phyloP scores from a whole-genome alignment of 192 early-diverging fungal genomes.

The Backusella parvicylindrica region DNA sequence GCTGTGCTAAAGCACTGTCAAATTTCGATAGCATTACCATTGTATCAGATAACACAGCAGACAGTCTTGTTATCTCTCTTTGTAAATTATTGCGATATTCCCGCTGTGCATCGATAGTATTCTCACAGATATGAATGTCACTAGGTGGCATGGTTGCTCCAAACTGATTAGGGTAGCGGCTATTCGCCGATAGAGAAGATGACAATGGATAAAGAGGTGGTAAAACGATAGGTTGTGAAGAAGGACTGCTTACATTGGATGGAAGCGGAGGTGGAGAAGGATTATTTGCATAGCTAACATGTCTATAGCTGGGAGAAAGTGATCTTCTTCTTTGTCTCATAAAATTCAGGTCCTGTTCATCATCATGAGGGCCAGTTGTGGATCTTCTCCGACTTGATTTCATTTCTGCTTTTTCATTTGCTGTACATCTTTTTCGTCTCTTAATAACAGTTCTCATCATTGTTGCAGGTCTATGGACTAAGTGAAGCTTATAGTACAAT shows the following conservation, averaged over 20 bases:
- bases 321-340: background rate
- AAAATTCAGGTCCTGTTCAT: background rate
- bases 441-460: conserved; percentile 71
- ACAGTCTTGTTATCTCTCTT: conserved; percentile 46
- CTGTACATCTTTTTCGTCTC: conserved; percentile 51
- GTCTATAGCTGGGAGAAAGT: background rate
- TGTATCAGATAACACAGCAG: conserved; percentile 41
- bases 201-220: background rate
- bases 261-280: background rate
- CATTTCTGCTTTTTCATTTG: background rate
- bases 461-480: conserved; percentile 64
- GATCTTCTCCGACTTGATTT: background rate
- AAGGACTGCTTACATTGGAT: background rate
- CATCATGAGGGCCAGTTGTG: background rate
- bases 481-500: conserved; percentile 82
- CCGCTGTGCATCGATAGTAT: background rate
- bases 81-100: conserved; percentile 15
- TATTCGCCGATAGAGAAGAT: background rate
- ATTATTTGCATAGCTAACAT: background rate
- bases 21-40: conserved; percentile 43
- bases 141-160: background rate
- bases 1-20: conserved; percentile 20
- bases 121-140: background rate
- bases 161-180: background rate
- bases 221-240: background rate